Base-by-base conservation (phyloP, 2,329 filamentous ascomycete genomes). In the Penicillium hesseltinei region DNA sequence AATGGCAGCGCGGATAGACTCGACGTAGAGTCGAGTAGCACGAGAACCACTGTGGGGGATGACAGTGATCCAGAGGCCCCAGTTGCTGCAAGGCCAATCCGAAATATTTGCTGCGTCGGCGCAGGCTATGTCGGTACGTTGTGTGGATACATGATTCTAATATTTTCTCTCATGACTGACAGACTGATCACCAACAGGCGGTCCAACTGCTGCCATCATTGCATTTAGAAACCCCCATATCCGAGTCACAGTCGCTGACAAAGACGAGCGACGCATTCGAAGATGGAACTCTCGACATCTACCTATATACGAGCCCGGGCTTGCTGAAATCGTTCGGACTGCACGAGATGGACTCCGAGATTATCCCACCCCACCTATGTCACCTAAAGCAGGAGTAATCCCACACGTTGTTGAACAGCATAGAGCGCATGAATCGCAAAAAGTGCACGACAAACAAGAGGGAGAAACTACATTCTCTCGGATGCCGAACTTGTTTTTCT, bases 401-500 rank as follows among this genome's bases (percentile, higher is more conserved):
- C 4, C 21, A 23, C 3, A 17, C 2, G 3, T 25, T 0, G 7
- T 23, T 3, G 21, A 40, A 6, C 2, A 21, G 38, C 3, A 40
- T 2, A 13, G 23, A 40, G 5, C 19, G 5, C 19, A 39, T 10
- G 10, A 40, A 15, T 31, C 10, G 29, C 11, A 13, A 1, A 2
- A 31, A 13, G 7, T 2, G 39, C 11, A 25, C 3, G 3, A 25
- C 13, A 42, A 15, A 25, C 21, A 25, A 25, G 6, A 42, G 7
- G 39, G 33, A 31, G 8, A 2, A 21, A 23, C 13, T 23, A 5
- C 33, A 29, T n/a, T 45, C 9, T 10, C 40, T 15, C 39, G 57
- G 13, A 40, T 36, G 13, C 81, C 84, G 5, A 92, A 92, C 72
- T 79, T 93, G 13, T 82, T 86, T 77, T 92, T 93, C 76, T 88